Base-by-base conservation (phyloP, 352 stramenopile species). In the Pythium dissotocum region DNA sequence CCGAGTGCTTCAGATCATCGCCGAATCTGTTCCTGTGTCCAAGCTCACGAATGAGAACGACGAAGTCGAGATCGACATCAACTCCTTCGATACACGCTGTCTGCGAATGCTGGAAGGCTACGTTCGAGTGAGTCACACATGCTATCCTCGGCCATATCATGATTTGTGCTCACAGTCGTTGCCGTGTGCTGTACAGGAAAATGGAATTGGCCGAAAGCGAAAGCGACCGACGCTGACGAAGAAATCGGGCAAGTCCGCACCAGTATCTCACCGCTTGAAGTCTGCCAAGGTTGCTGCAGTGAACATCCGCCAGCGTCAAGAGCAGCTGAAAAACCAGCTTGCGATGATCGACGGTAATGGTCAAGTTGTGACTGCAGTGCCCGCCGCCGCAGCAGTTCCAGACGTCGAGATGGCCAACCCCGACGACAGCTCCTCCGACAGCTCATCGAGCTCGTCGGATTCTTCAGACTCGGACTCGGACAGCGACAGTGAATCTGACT, bases 61-160 rank as follows among this genome's bases (percentile, higher is more conserved):
- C 54, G 88, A 95, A 84, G 82, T 96, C 61, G 88, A 96, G 75
- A 86, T 96, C 77, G 88, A 96, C 56, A 92, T 96, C 72, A 94
- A 94, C 65, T 84, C 86, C 61, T 94, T 96, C 67, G 87, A 95
- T 60, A 95, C 88, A 2, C 72, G 87, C 33, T 94, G 87, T 72
- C 77, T 96, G 64, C 79, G 88, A 46, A 95, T 95, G 87, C 83
- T 96, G 51, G 87, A 96, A 85, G 87, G 87, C 73, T 96, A 94
- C 68, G 84, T 96, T 75, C 78, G 85, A 73, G 88, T 96, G 85
- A 72, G 84, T 82, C 4, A 8, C 12, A 18, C 16, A 6, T n/a
- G 16, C 21, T 24, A 24, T 24, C 21, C 21, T 44, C 32, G 73
- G 65, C 59, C n/a, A 65, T 59, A 24, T 54, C 18, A 30, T 14